Evolutionary conservation across 768 basidiomycete species (phyloP).

Genomic region (Tephrocybe sp.): DNA sequence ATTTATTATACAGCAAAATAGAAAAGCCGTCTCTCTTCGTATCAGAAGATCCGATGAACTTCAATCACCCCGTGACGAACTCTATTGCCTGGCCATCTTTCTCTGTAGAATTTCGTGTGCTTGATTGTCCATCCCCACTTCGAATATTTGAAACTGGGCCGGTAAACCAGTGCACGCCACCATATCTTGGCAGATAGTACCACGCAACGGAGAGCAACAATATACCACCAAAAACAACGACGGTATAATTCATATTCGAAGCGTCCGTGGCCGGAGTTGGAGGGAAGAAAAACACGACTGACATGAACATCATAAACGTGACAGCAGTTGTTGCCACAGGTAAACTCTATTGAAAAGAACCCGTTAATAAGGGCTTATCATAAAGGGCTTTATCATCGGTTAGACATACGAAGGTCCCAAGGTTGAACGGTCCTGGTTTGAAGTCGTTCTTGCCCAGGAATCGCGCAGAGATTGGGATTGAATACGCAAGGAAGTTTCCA

Average conservation of each 20-base stretch:
- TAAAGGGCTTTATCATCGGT: neutral
- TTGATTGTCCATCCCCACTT: neutral
- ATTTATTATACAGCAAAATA: too few relatives aligned
- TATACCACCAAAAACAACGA: constrained; percentile 55
- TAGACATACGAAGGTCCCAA: constrained; percentile 38
- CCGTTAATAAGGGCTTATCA: neutral
- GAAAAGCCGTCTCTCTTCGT: too few relatives aligned
- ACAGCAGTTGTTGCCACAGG: constrained; percentile 47
- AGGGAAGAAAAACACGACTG: constrained; percentile 55
- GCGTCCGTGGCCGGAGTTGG: constrained; percentile 36
- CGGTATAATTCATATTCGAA: constrained; percentile 57
- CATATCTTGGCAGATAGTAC: constrained; percentile 2
- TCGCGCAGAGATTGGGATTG: constrained; percentile 51
- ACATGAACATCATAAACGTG: constrained; percentile 54
- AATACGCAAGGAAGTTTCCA: constrained; percentile 46
- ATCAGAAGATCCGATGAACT: too few relatives aligned
- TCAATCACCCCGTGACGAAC: too few relatives aligned
- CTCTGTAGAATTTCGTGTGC: neutral
- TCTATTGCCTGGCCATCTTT: too few relatives aligned
- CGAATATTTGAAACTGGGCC: neutral
- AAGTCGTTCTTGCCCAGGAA: constrained; percentile 46
- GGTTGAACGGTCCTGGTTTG: constrained; percentile 54
- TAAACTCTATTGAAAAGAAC: constrained; percentile 28
- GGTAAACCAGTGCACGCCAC: constrained; percentile 1
- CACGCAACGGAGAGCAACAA: constrained; percentile 49